Conservation (phyloP, 2,329 filamentous ascomycete genomes). For the Neofusicoccum kwambonambiense region DNA sequence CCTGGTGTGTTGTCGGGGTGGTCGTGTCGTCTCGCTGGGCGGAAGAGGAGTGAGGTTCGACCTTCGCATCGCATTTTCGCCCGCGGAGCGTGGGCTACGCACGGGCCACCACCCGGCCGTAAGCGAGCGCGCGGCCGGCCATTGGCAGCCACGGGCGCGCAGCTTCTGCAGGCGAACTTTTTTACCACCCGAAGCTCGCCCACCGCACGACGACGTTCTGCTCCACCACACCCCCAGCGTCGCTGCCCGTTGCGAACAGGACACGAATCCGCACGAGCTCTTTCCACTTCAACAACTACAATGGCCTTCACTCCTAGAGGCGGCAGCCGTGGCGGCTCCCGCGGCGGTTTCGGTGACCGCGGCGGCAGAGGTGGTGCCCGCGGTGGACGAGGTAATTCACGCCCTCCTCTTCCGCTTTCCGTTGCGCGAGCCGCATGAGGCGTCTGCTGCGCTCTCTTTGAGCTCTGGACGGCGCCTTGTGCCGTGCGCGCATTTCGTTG, state of each 20-base stretch:
- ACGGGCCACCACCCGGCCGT: conserved; percentile 8
- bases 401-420: not conserved
- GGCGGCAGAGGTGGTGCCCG: conserved; percentile 27
- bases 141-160: conserved; percentile 13
- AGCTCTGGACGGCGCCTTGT: not conserved
- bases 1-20: conserved; percentile 30
- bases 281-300: not conserved
- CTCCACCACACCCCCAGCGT: conserved; percentile 5
- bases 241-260: not conserved
- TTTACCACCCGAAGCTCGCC: conserved; percentile 14
- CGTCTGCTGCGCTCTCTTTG: not conserved
- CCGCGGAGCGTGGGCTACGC: conserved; percentile 13
- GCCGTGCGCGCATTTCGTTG: conserved; percentile 12
- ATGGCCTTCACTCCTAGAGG: conserved; percentile 51
- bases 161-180: conserved; percentile 18
- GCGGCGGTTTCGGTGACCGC: not conserved
- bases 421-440: not conserved
- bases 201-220: conserved; percentile 6
- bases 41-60: conserved; percentile 25
- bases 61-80: conserved; percentile 20
- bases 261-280: not conserved
- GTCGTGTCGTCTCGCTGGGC: conserved; percentile 22
- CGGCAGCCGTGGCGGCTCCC: conserved; percentile 26
- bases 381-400: conserved; percentile 38
- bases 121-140: conserved; percentile 12